A percentile compares a stretch with the other conserved stretches of the same genome.
These are phyloP conservation scores for Fusarium agapanthi DNA, from an alignment of 2,329 filamentous ascomycete genomes.

Conservation along the genomic window DNA sequence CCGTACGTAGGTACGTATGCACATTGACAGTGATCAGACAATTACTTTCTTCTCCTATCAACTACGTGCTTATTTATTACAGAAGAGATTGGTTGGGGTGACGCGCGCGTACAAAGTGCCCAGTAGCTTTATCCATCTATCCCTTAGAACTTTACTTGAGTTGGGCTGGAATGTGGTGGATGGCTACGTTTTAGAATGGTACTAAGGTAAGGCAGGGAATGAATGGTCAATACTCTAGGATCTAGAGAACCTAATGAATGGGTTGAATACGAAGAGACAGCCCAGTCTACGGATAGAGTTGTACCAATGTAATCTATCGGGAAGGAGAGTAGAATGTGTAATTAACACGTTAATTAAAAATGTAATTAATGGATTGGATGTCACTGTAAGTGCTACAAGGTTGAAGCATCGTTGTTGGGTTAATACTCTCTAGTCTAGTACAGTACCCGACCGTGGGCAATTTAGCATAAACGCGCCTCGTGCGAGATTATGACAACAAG, in stretches of 20 bases:
- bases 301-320: neutral
- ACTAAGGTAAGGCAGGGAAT: neutral
- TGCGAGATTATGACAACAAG: conserved; percentile 25
- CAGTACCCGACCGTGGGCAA: neutral
- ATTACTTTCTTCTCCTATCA: neutral
- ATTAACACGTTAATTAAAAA: neutral
- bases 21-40: neutral
- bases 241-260: neutral
- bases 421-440: neutral
- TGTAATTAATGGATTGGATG: neutral
- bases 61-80: neutral
- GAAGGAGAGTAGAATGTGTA: neutral
- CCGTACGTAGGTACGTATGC: neutral
- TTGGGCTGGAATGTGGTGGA: conserved; percentile 2
- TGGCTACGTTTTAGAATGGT: neutral
- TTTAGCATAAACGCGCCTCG: conserved; percentile 26
- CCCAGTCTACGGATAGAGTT: neutral
- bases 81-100: conserved; percentile 5
- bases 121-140: neutral
- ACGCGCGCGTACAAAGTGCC: conserved; percentile 5
- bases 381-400: neutral
- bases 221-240: neutral
- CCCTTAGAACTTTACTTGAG: neutral
- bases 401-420: conserved; percentile 18
- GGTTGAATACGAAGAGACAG: neutral